Percentiles rank a stretch among this genome's conserved stretches.
Conservation (phyloP, 2,329 filamentous ascomycete species). For the Thermoascus crustaceus region DNA sequence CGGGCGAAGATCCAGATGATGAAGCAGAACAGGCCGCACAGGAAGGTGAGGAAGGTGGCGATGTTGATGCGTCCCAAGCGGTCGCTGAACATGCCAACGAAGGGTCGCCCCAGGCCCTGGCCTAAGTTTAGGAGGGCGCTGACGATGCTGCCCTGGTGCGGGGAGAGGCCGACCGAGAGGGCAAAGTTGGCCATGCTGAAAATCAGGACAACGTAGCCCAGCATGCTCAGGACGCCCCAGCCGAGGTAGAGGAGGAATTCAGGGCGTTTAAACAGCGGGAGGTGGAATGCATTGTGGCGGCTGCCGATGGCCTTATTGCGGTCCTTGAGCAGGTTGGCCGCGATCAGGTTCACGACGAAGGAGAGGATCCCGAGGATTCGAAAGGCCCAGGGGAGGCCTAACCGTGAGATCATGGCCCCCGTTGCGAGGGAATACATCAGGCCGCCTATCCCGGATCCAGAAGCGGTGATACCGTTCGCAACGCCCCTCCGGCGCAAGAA, state of each 20-base stretch:
- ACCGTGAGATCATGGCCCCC: conserved; percentile 48
- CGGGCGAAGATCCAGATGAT: conserved; percentile 55
- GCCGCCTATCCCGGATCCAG: conserved; percentile 53
- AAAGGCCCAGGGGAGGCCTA: conserved; percentile 54
- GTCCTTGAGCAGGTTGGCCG: conserved; percentile 48
- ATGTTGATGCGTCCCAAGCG: conserved; percentile 55
- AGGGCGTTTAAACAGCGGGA: conserved; percentile 42
- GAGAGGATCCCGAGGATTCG: conserved; percentile 51
- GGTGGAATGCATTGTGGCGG: conserved; percentile 46
- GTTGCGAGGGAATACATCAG: conserved; percentile 51
- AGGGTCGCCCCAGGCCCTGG: conserved; percentile 48
- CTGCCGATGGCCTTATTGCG: conserved; percentile 50
- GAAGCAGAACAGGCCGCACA: conserved; percentile 51
- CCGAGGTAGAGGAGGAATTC: conserved; percentile 49
- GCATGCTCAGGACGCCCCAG: conserved; percentile 54
- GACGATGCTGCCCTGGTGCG: conserved; percentile 54
- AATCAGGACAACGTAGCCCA: conserved; percentile 57
- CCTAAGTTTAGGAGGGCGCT: conserved; percentile 57
- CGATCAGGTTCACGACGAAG: conserved; percentile 45
- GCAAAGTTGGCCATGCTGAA: conserved; percentile 59
- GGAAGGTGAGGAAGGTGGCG: conserved; percentile 46
- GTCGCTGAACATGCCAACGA: conserved; percentile 57
- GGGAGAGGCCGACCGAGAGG: conserved; percentile 48
- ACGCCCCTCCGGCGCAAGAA: conserved; percentile 50
- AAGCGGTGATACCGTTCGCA: conserved; percentile 52